Conservation (phyloP, 139 green algal species). For the Microglena sp. region DNA sequence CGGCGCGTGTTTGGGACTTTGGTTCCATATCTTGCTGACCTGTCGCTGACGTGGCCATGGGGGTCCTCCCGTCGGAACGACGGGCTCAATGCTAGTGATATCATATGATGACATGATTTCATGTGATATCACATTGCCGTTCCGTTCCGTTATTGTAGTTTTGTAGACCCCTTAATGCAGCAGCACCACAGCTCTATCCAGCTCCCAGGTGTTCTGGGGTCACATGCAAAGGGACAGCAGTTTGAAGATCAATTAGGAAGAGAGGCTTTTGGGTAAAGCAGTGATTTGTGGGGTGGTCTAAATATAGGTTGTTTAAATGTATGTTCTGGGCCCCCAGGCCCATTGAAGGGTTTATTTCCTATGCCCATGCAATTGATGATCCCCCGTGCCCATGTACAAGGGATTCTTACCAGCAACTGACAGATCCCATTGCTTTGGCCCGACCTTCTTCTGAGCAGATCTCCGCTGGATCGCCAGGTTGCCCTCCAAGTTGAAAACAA, state of each 20-base stretch:
- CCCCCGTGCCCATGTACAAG: not conserved
- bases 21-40: too few relatives aligned
- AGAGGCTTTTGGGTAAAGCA: not conserved
- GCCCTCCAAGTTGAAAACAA: not conserved
- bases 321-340: not conserved
- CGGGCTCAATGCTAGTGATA: too few relatives aligned
- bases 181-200: too few relatives aligned
- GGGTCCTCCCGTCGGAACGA: too few relatives aligned
- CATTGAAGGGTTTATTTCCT: not conserved
- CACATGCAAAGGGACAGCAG: too few relatives aligned
- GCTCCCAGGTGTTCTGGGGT: not conserved
- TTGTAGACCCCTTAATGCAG: not conserved
- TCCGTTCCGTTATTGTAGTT: too few relatives aligned
- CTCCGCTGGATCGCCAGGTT: not conserved
- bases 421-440: not conserved
- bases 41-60: too few relatives aligned
- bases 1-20: too few relatives aligned
- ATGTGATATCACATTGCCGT: too few relatives aligned
- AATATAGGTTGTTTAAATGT: not conserved
- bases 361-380: not conserved
- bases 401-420: not conserved
- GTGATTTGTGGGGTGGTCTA: not conserved
- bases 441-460: slow-evolving; percentile 6
- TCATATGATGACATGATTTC: too few relatives aligned
- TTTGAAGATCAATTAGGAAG: too few relatives aligned